These are phyloP conservation scores for Crithidia brevicula DNA, from an alignment of 208 protist genomes.

Conservation along the genomic window DNA sequence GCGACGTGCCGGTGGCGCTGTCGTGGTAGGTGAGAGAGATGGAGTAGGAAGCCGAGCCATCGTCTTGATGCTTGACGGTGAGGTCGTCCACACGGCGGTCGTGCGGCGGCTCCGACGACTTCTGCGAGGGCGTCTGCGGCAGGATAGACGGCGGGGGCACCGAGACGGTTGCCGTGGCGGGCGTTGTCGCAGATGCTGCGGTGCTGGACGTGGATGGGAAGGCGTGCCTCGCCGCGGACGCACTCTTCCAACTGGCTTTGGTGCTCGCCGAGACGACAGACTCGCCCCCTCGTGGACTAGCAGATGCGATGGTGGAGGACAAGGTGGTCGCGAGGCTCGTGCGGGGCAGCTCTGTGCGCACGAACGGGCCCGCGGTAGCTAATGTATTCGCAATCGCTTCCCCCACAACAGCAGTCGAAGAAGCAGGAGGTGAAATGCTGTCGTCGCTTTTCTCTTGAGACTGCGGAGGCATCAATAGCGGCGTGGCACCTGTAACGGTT, in stretches of 20 bases:
- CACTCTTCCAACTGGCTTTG: slow-evolving; percentile 2
- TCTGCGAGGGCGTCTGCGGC: slow-evolving; percentile 10
- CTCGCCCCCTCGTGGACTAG: no score
- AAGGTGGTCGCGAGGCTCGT: no score
- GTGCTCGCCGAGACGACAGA: background rate
- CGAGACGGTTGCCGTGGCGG: slow-evolving; percentile 8
- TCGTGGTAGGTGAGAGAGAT: slow-evolving; percentile 76
- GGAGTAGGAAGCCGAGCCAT: slow-evolving; percentile 44
- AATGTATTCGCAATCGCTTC: no score
- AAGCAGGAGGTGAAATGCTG: no score
- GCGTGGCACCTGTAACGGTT: no score
- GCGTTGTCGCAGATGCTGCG: background rate
- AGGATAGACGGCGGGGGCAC: background rate
- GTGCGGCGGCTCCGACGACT: slow-evolving; percentile 18
- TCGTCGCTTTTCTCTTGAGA: no score
- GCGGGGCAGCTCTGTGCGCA: no score
- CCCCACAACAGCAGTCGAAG: no score
- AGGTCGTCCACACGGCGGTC: slow-evolving; percentile 69
- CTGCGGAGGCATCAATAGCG: no score
- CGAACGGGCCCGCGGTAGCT: no score
- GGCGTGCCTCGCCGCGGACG: background rate
- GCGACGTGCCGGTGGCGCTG: slow-evolving; percentile 39
- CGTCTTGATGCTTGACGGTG: slow-evolving; percentile 51
- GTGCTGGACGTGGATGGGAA: background rate
- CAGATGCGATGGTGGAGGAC: background rate